These are phyloP conservation scores for Ophiocordyceps camponoti-rufipedis DNA, from an alignment of 2,329 filamentous ascomycete species.

Conservation along the genomic window DNA sequence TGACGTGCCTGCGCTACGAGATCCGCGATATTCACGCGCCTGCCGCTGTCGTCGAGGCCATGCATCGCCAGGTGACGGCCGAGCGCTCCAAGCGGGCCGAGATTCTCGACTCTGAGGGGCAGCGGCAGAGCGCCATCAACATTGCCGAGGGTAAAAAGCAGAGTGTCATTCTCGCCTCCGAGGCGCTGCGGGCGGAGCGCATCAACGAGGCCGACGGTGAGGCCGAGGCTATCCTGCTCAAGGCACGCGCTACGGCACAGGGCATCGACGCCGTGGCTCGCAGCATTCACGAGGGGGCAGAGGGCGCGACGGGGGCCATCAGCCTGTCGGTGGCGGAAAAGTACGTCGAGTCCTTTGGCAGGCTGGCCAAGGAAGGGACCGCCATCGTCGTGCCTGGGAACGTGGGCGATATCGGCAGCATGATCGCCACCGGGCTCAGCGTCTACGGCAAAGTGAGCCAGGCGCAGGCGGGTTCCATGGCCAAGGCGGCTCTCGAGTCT, in stretches of 20 bases:
- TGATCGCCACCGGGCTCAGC: constrained; percentile 92
- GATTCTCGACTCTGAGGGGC: constrained; percentile 92
- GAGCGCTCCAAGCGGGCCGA: constrained; percentile 95
- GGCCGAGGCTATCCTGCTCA: constrained; percentile 78
- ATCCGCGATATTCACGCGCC: constrained; percentile 97
- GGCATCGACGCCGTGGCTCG: constrained; percentile 77
- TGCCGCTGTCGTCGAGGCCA: constrained; percentile 81
- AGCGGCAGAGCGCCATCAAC: constrained; percentile 94
- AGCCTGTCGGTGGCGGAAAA: constrained; percentile 87
- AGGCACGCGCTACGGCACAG: constrained; percentile 66
- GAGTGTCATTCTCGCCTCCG: constrained; percentile 86
- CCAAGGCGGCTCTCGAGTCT: constrained; percentile 25
- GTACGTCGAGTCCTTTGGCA: constrained; percentile 88
- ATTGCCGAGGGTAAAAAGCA: constrained; percentile 97
- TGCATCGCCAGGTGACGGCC: constrained; percentile 95
- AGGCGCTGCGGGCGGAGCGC: constrained; percentile 74
- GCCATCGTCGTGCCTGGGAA: constrained; percentile 92
- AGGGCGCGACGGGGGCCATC: constrained; percentile 65
- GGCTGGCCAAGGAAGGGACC: constrained; percentile 87
- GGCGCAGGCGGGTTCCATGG: constrained; percentile 52
- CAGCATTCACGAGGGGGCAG: constrained; percentile 54
- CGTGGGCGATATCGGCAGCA: constrained; percentile 84
- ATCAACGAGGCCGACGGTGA: constrained; percentile 90
- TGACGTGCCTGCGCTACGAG: constrained; percentile 90
- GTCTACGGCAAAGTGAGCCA: constrained; percentile 90